A percentile compares a stretch with the other conserved stretches of the same genome.
Conservation (phyloP, 768 basidiomycete genomes). For the Dacryopinax spathularia region DNA sequence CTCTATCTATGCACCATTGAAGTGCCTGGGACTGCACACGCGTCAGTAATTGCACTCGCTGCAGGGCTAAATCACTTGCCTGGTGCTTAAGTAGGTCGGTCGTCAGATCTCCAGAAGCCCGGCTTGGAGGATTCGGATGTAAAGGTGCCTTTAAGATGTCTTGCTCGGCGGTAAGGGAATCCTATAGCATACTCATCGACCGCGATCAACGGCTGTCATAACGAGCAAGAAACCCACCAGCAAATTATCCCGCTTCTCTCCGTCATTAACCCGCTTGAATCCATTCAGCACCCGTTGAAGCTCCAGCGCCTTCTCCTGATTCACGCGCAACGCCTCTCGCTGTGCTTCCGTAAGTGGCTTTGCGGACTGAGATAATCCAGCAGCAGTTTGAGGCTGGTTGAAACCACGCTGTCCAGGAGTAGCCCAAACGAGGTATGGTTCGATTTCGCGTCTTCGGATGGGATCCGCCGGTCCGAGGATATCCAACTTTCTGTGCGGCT, state of each 20-base stretch:
- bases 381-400: constrained; percentile 8
- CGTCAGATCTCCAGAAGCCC: constrained; percentile 46
- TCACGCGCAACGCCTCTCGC: constrained; percentile 31
- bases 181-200: constrained; percentile 26
- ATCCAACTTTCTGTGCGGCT: constrained; percentile 49
- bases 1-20: constrained; percentile 70
- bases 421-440: constrained; percentile 58
- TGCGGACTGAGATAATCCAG: constrained; percentile 9
- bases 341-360: constrained; percentile 28
- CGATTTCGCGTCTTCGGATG: constrained; percentile 44
- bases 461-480: constrained; percentile 46
- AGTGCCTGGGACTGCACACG: constrained; percentile 55
- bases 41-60: constrained; percentile 4
- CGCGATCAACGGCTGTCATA: constrained; percentile 45
- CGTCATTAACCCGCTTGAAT: constrained; percentile 67
- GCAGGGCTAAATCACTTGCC: constrained; percentile 26
- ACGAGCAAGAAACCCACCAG: constrained; percentile 19
- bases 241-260: constrained; percentile 52
- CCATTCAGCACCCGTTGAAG: constrained; percentile 47
- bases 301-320: constrained; percentile 42
- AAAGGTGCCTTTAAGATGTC: constrained; percentile 60
- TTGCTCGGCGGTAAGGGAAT: constrained; percentile 20
- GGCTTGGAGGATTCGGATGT: constrained; percentile 59
- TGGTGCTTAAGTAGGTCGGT: constrained; percentile 75
- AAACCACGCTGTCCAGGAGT: constrained; percentile 56